phyloP scores from a whole-genome alignment of 805 yeast species.

The Lipomyces sp. region DNA sequence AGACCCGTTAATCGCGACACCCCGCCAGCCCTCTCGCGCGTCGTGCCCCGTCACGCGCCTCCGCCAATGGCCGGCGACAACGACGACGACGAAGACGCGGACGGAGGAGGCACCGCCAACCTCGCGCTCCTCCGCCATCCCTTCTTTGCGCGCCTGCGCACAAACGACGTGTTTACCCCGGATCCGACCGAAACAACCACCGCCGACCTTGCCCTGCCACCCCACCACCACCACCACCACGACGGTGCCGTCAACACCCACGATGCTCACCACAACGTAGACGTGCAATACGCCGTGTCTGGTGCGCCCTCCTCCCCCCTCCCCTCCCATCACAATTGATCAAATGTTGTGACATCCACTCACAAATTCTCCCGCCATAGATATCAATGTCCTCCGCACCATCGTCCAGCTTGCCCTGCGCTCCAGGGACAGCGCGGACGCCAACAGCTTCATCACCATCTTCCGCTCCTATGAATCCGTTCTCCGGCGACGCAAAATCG shows the following conservation, averaged over 20 bases:
- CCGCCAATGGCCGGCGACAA: no score
- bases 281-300: conserved; percentile 9
- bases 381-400: conserved; percentile 23
- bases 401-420: conserved; percentile 24
- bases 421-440: conserved; percentile 3
- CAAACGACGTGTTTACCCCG: no score
- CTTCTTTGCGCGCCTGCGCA: no score
- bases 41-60: no score
- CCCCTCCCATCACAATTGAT: neutral
- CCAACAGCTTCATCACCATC: conserved; percentile 17
- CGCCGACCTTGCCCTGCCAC: conserved; percentile 9
- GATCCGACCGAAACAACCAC: no score
- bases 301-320: neutral
- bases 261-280: no score
- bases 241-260: no score
- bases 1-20: no score
- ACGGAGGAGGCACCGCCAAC: conserved; percentile 19
- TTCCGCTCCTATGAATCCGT: conserved; percentile 23
- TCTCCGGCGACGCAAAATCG: conserved; percentile 16
- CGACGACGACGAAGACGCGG: conserved; percentile 1
- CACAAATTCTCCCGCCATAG: conserved; percentile 4
- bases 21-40: no score
- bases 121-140: no score
- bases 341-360: no score
- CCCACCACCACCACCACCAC: neutral